Conservation (phyloP, 2,329 filamentous ascomycete genomes). For the Phialemonium atrogriseum region DNA sequence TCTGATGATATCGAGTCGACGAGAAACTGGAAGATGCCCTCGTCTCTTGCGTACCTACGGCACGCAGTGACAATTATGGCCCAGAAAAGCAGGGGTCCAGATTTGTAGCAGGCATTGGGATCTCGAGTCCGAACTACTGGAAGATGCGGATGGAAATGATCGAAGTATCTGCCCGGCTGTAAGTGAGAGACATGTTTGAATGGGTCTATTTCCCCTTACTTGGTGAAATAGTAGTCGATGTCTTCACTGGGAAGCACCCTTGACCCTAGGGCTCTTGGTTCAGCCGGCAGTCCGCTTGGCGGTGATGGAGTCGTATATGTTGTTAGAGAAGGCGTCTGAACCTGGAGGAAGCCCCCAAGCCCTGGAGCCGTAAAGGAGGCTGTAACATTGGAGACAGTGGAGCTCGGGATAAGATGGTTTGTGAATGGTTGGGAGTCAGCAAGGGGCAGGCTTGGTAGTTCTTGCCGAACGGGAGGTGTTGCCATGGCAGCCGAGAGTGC, state of each 20-base stretch:
- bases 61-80: constrained; percentile 41
- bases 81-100: constrained; percentile 44
- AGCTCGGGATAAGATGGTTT: too few relatives aligned
- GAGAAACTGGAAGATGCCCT: constrained; percentile 33
- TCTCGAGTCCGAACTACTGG: constrained; percentile 41
- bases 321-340: constrained; percentile 4
- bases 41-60: constrained; percentile 38
- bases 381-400: too few relatives aligned
- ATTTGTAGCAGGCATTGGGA: constrained; percentile 41
- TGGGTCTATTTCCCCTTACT: too few relatives aligned
- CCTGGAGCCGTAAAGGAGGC: constrained; percentile 11
- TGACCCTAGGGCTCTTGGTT: constrained; percentile 36
- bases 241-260: constrained; percentile 42
- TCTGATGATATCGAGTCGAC: constrained; percentile 38
- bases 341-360: too few relatives aligned
- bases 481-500: too few relatives aligned
- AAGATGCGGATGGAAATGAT: constrained; percentile 43
- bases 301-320: constrained; percentile 9
- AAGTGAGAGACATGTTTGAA: too few relatives aligned
- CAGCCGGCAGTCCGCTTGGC: constrained; percentile 16
- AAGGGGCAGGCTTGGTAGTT: constrained; percentile 7
- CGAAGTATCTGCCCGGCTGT: constrained; percentile 33
- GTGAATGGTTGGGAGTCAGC: constrained; percentile 9
- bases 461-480: too few relatives aligned
- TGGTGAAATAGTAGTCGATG: constrained; percentile 47